Conservation (phyloP, 2,329 filamentous ascomycete genomes). For the Eurotiales sp. region DNA sequence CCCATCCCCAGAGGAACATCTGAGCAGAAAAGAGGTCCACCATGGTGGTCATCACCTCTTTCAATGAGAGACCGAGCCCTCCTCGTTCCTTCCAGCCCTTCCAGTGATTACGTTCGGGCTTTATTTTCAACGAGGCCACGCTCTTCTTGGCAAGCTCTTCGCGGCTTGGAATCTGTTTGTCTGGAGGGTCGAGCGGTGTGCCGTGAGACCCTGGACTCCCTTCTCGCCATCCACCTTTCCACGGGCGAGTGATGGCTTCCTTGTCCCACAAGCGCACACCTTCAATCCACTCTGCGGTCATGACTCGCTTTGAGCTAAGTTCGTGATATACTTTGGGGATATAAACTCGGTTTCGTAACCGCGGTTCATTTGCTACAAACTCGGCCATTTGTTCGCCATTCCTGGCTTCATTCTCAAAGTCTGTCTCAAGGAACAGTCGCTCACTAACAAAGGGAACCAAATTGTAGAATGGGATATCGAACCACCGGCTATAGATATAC, state of each 20-base stretch:
- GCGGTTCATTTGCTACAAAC: slow-evolving; percentile 70
- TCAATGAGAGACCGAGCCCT: slow-evolving; percentile 76
- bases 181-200: slow-evolving; percentile 54
- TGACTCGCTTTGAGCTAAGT: slow-evolving; percentile 74
- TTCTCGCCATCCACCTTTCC: slow-evolving; percentile 71
- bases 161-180: slow-evolving; percentile 47
- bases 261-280: slow-evolving; percentile 92
- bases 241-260: slow-evolving; percentile 68
- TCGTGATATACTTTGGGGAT: slow-evolving; percentile 81
- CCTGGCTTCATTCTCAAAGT: slow-evolving; percentile 86
- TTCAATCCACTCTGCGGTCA: slow-evolving; percentile 98
- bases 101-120: slow-evolving; percentile 78
- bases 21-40: slow-evolving; percentile 94
- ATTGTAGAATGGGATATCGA: slow-evolving; percentile 88
- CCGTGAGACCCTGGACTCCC: slow-evolving; percentile 77
- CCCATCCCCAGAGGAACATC: slow-evolving; percentile 94
- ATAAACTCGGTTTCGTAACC: slow-evolving; percentile 76
- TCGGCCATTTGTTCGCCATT: slow-evolving; percentile 82
- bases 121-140: slow-evolving; percentile 54
- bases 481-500: slow-evolving; percentile 77
- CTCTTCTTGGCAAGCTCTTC: slow-evolving; percentile 34
- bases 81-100: slow-evolving; percentile 67
- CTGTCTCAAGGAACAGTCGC: slow-evolving; percentile 86
- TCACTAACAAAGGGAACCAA: slow-evolving; percentile 91
- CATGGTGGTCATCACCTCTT: slow-evolving; percentile 94